phyloP scores from a whole-genome alignment of 371 early-diverging fungal genomes.

The Cokeromyces recurvatus region DNA sequence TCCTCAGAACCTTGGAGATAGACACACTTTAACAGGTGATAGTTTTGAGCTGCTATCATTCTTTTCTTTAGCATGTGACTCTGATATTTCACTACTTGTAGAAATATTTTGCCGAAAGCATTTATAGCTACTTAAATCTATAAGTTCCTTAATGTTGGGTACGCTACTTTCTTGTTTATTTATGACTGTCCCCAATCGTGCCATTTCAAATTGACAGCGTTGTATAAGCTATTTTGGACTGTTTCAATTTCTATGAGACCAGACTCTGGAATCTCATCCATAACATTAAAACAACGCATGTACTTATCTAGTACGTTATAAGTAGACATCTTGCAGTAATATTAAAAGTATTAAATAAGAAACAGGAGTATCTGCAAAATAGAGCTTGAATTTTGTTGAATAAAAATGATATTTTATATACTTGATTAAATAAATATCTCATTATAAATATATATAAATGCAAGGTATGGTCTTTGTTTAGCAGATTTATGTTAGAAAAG shows the following conservation, averaged over 20 bases:
- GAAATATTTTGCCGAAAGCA: slow-evolving; percentile 8
- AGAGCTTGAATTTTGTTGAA: too few species aligned
- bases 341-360: neutral
- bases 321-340: slow-evolving; percentile 2
- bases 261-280: too few species aligned
- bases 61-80: neutral
- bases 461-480: too few species aligned
- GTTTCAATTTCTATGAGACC: too few species aligned
- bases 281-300: slow-evolving; percentile 7
- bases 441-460: too few species aligned
- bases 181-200: slow-evolving; percentile 1
- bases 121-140: slow-evolving; percentile 5
- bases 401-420: too few species aligned
- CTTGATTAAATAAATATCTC: too few species aligned
- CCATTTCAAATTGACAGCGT: slow-evolving; percentile 7
- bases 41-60: slow-evolving; percentile 4
- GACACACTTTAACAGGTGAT: slow-evolving; percentile 8
- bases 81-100: slow-evolving; percentile 4
- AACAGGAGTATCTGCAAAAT: too few species aligned
- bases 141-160: slow-evolving; percentile 6
- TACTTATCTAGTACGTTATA: slow-evolving; percentile 8
- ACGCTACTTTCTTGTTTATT: slow-evolving; percentile 1
- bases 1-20: too few species aligned
- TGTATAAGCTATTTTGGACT: slow-evolving; percentile 1
- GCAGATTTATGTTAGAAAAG: too few species aligned